Base-by-base conservation (phyloP, 192 early-diverging fungal genomes). In the Umbelopsis ramanniana region DNA sequence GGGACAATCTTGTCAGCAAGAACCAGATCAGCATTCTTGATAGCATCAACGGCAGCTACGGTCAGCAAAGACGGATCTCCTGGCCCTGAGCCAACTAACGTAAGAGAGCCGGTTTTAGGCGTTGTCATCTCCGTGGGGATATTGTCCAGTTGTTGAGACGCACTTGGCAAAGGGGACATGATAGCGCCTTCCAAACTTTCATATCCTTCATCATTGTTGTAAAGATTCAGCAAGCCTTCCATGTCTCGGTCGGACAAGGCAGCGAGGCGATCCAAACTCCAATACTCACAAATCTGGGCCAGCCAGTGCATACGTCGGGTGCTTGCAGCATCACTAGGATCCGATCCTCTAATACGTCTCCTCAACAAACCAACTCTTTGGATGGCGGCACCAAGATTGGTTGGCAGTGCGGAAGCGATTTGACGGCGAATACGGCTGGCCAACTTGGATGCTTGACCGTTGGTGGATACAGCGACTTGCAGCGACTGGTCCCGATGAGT, bases 51-150 rank as follows among this genome's bases (percentile, higher is more conserved):
- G 11, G 96, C 94, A 0, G 86, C 84, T 55, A 89, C 79, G 1
- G 95, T 96, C 68, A 98, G 83, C 7, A 94, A 82, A n/a, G 89
- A 87, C 0, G 93, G 93, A 40, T 93, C 89, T 53, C 94, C 95
- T 10, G 93, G 90, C 2, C 95, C 96, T 0, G 93, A 91, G 7
- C 93, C 93, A 12, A 96, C 90, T n/a, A 98, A 85, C 35, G 80
- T 80, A 46, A 95, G 81, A 35, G 79, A 67, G 6, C 90, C 92
- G 21, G 12, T 26, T 21, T 15, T 8, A 88, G 83, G 14, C 93
- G 93, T 1, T 85, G 82, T 60, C 88, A 79, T 3, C 93, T 96
- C 68, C 96, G 82, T 6, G 93, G 83, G 19, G 89, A 86, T 0
- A 93, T 91, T 37, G 92, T 88, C 63, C 93, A 94, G 6, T 92